phyloP scores from a whole-genome alignment of 768 basidiomycete species.

The Phaeolepiota aurea region DNA sequence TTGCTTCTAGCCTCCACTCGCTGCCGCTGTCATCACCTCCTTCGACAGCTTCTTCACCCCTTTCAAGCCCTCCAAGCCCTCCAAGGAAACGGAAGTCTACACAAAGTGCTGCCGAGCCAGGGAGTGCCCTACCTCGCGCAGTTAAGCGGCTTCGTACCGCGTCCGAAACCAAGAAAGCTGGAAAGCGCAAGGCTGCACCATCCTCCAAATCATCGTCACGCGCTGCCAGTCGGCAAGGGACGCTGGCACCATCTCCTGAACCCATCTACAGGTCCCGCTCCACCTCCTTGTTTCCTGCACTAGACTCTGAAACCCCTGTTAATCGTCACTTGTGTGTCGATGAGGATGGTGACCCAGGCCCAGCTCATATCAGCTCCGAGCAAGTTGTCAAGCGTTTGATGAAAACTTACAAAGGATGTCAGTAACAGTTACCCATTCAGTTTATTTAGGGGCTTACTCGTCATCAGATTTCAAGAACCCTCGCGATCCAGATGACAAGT shows the following conservation, averaged over 20 bases:
- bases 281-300: slow-evolving; percentile 39
- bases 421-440: slow-evolving; percentile 15
- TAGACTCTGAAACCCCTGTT: slow-evolving; percentile 24
- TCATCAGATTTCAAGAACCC: slow-evolving; percentile 62
- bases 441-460: slow-evolving; percentile 7
- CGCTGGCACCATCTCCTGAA: slow-evolving; percentile 36
- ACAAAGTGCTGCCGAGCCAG: slow-evolving; percentile 9
- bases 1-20: not conserved
- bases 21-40: slow-evolving; percentile 1
- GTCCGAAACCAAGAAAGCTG: slow-evolving; percentile 15
- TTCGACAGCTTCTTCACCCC: slow-evolving; percentile 13
- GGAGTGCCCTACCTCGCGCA: slow-evolving; percentile 21
- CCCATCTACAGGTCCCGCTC: slow-evolving; percentile 68
- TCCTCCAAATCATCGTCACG: slow-evolving; percentile 33
- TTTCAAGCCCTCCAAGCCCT: slow-evolving; percentile 16
- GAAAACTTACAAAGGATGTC: slow-evolving; percentile 65
- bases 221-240: slow-evolving; percentile 30
- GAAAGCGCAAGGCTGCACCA: slow-evolving; percentile 22
- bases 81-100: slow-evolving; percentile 26
- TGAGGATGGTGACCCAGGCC: slow-evolving; percentile 45
- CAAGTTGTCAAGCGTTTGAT: slow-evolving; percentile 52
- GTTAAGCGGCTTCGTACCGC: slow-evolving; percentile 30
- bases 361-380: slow-evolving; percentile 53
- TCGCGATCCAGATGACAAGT: slow-evolving; percentile 49
- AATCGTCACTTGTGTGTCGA: slow-evolving; percentile 41